Base-by-base conservation (phyloP, 1,284 basidiomycete genomes). In the Cystobasidium sp. region DNA sequence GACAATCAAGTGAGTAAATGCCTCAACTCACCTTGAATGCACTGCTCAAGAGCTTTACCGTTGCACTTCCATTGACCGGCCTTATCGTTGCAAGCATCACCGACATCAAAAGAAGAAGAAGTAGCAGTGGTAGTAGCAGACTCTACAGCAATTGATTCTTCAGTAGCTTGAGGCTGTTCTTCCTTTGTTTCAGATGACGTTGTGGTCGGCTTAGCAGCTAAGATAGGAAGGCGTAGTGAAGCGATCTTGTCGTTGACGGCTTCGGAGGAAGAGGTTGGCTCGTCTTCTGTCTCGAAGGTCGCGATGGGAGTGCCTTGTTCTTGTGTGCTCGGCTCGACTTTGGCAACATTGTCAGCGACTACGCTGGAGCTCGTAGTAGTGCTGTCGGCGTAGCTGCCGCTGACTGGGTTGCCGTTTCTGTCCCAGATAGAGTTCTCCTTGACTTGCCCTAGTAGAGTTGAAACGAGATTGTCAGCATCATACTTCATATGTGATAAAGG, bases 391-490 rank as follows among this genome's bases (percentile, higher is more conserved):
- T 31, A 31, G n/a, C 51, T 66, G 47, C 39, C 39, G n/a, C 64
- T 47, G 14, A 51, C 66, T 37, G 39, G 24, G 55, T 68, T 59
- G 22, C 66, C 66, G 44, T 68, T 59, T 6, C 18, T 52, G 18
- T 68, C 55, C 66, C 66, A 68, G 44, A 68, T 58, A 20, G 56
- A 53, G 41, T 68, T 68, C 41, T 49, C 46, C 41, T 52, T 68
- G 52, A 68, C 12, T 59, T 68, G 39, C 66, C 64, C 64, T 67
- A 49, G 49, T 31, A 44, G 20, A 22, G 14, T 14, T 39, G 39
- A 6, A n/a, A 49, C 31, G 5, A 31, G 2, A 31, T 31, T 31
- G 31, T 31, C 31, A 31, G 31, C 5, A 31, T 31, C 5, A 31
- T 31, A 31, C 31, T 31, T 31, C 31, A 31, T 31, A 2, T 31